Evolutionary conservation across 495 filamentous ascomycete species (phyloP), one percentile per base, ranked within the genome.

Genomic region (Aspergillus kassunensis): DNA sequence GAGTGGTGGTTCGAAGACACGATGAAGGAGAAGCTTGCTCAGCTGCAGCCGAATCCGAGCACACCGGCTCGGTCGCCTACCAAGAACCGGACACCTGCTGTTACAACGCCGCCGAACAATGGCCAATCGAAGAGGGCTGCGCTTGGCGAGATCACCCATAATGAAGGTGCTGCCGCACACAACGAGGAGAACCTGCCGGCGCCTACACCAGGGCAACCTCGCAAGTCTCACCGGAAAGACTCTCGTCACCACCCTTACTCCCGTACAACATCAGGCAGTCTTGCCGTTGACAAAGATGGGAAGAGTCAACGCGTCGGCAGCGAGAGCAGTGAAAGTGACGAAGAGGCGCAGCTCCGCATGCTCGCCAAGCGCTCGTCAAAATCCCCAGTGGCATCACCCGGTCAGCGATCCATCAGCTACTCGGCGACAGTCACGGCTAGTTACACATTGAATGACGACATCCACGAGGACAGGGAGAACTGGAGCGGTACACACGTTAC

Each of bases 1-100:
- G 90, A 97, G 62, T 99, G 93, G 93, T 99, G 90, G 90, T 83
- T 88, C 44, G 92, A 96, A 66, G 93, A 97, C 71, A 81, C 81
- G 25, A 78, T 95, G 62, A 89, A 79, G 53, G 80, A 82, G 56
- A 85, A 81, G 68, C 56, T 83, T 58, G 75, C 77, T 40, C 75
- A 81, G 37, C 44, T 60, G 49, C 57, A 60, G 49, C 77, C 82
- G 18, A 77, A 78, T 50, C 88, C 91, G 7, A 82, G 86, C 20
- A 95, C 92, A 34, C 91, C 93, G 2, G 86, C 85, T 3, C 86
- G 87, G 63, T 74, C 82, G n/a, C 67, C 71, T 6, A 64, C 62
- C 49, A 79, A 71, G 64, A 73, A 75, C 59, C 75, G 78, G 30
- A 53, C 51, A 18, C 66, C 63, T 34, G 79, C 83, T 54, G 84